Conservation (phyloP, 2,329 filamentous ascomycete species). For the Laburnicola sp. region DNA sequence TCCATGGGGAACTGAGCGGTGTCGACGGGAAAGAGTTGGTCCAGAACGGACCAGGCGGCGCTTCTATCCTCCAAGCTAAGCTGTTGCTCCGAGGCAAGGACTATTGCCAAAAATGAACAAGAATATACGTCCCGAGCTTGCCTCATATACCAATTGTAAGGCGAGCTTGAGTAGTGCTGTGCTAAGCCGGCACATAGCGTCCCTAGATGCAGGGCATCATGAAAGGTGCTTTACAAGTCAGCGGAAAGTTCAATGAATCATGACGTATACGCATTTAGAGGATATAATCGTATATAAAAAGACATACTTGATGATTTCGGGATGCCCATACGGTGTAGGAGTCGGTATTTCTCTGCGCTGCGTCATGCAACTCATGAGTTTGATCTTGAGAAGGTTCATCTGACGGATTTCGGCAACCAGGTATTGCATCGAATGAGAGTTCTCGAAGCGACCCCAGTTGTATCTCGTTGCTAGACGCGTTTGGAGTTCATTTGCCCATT, state of each 20-base stretch:
- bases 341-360: constrained; percentile 15
- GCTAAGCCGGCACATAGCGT: constrained; percentile 15
- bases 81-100: constrained; percentile 12
- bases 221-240: constrained; percentile 16
- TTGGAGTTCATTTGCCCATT: constrained; percentile 16
- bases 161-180: constrained; percentile 19
- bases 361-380: constrained; percentile 16
- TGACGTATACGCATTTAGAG: not conserved
- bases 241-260: not conserved
- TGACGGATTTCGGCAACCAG: constrained; percentile 15
- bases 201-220: constrained; percentile 20
- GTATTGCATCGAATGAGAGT: constrained; percentile 17
- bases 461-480: constrained; percentile 15
- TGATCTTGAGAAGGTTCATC: constrained; percentile 21
- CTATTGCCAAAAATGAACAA: constrained; percentile 20
- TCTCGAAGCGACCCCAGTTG: constrained; percentile 11
- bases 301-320: constrained; percentile 18
- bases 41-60: constrained; percentile 17
- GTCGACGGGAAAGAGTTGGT: constrained; percentile 24
- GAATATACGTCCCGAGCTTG: constrained; percentile 20
- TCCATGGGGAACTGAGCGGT: constrained; percentile 11
- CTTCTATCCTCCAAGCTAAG: constrained; percentile 13
- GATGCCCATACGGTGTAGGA: constrained; percentile 4
- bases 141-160: constrained; percentile 23
- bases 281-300: not conserved